Evolutionary conservation across 2,329 filamentous ascomycete genomes (phyloP).

Genomic region (Orbilia quercus): DNA sequence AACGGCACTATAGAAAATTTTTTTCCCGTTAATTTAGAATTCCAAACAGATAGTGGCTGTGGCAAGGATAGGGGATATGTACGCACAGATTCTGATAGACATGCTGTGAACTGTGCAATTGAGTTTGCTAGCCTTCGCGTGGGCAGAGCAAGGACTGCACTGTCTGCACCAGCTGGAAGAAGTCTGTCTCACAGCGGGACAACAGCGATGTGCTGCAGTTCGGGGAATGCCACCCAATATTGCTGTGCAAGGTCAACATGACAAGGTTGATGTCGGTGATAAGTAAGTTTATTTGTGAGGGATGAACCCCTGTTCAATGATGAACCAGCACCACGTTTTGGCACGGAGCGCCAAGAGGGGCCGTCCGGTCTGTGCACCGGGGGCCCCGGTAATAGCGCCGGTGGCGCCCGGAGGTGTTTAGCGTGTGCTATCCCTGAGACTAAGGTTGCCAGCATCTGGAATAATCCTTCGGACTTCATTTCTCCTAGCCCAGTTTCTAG

Average conservation of each 20-base stretch:
- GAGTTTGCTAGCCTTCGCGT: background rate
- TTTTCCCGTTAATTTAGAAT: background rate
- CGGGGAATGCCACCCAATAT: too few species aligned
- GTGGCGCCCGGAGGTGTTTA: constrained; percentile 1
- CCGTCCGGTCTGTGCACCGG: too few species aligned
- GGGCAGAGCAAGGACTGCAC: background rate
- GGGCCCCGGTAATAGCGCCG: background rate
- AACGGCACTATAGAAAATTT: background rate
- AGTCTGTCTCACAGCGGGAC: too few species aligned
- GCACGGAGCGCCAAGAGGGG: background rate
- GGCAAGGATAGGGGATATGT: too few species aligned
- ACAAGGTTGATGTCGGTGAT: background rate
- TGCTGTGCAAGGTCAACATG: too few species aligned
- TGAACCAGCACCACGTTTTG: constrained; percentile 29
- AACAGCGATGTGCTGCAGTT: too few species aligned
- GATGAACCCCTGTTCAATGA: too few species aligned
- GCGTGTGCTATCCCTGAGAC: background rate
- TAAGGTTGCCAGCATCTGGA: background rate
- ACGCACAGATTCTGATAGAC: too few species aligned
- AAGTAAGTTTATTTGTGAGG: background rate
- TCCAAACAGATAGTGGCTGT: too few species aligned
- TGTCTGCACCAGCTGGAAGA: background rate
- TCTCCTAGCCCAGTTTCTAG: constrained; percentile 14
- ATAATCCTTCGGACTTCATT: constrained; percentile 31
- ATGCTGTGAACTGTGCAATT: background rate